These are phyloP conservation scores for Pseudomicrostroma phylloplanum DNA, from an alignment of 1,284 basidiomycete species.

Conservation along the genomic window DNA sequence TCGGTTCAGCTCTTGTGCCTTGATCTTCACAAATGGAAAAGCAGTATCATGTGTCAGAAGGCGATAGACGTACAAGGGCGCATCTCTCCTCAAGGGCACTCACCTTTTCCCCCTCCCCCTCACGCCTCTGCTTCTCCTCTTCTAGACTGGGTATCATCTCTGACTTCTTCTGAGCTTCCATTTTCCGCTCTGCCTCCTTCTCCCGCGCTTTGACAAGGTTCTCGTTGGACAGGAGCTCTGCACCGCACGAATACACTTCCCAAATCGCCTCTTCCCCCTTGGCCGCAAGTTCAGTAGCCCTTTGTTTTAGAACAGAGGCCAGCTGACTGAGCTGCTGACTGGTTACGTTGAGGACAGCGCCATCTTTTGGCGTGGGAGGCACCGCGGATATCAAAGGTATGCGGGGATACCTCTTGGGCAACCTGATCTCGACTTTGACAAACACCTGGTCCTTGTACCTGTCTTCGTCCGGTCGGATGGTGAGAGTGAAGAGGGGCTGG, in stretches of 20 bases:
- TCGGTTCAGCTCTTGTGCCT: background rate
- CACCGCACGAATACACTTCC: slow-evolving; percentile 4
- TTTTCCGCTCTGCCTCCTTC: background rate
- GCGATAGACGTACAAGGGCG: background rate
- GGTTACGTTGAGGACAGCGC: background rate
- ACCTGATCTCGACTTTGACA: slow-evolving; percentile 4
- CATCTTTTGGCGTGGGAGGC: background rate
- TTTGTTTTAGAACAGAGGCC: background rate
- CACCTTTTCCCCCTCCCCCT: slow-evolving; percentile 1
- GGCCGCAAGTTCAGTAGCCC: background rate
- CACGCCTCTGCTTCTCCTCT: background rate
- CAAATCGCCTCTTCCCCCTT: slow-evolving; percentile 3
- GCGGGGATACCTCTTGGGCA: background rate
- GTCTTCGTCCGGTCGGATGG: slow-evolving; percentile 1
- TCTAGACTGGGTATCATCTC: background rate
- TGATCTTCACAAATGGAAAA: background rate
- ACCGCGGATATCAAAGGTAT: background rate
- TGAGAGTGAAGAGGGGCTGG: slow-evolving; percentile 5
- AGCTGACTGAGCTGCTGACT: background rate
- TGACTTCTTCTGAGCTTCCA: background rate
- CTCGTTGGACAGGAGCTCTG: background rate
- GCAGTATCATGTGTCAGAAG: background rate
- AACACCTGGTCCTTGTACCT: background rate
- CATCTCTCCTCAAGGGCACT: background rate
- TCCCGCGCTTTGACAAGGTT: background rate